Conservation (phyloP, 163 green algal genomes). For the Coccomyxa subellipsoidea region DNA sequence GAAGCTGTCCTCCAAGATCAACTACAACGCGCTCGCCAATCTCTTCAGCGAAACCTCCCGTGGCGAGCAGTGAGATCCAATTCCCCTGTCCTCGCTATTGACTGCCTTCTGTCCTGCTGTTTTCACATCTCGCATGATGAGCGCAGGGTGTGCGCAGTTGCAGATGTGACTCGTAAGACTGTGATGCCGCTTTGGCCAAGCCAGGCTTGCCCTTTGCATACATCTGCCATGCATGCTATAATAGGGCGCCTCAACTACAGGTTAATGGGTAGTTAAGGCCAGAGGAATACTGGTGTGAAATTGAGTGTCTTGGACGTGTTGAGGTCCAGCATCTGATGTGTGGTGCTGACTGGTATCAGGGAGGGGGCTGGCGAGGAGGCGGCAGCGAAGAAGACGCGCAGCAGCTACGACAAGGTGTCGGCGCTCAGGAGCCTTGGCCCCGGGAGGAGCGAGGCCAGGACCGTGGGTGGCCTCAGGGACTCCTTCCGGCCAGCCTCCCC, state of each 20-base stretch:
- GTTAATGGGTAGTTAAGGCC: no score
- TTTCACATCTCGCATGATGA: not conserved
- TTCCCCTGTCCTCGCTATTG: not conserved
- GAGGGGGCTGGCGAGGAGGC: not conserved
- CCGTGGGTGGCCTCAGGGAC: not conserved
- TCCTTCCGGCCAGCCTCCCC: not conserved
- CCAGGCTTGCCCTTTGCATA: no score
- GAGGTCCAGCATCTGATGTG: no score
- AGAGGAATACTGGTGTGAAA: no score
- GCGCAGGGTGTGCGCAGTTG: not conserved
- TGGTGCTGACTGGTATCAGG: not conserved
- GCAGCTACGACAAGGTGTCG: not conserved
- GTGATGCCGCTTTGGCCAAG: no score
- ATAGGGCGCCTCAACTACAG: no score
- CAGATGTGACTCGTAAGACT: no score
- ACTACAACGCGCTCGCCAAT: slow-evolving; percentile 46
- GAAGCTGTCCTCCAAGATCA: slow-evolving; percentile 58
- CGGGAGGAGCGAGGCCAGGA: not conserved
- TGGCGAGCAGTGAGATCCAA: not conserved
- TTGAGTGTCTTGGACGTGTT: no score
- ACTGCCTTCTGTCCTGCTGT: not conserved
- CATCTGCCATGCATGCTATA: no score
- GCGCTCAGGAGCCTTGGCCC: not conserved
- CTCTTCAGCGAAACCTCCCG: slow-evolving; percentile 34
- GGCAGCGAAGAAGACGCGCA: not conserved